Conservation (phyloP, 2,329 filamentous ascomycete genomes). For the Aureobasidium sp. region DNA sequence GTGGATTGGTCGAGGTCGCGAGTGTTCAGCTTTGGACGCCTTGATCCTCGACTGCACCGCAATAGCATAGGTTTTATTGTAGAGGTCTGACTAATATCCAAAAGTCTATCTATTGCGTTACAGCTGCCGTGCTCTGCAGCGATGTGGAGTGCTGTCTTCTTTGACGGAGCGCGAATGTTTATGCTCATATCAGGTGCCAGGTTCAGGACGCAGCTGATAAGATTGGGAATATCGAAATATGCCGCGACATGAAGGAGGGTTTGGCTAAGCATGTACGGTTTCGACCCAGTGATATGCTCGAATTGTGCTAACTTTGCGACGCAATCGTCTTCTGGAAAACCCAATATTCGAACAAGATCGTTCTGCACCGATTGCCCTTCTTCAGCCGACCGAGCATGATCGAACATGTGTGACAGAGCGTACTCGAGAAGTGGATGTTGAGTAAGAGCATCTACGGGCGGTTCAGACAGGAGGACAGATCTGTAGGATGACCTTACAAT, state of each 20-base stretch:
- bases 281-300: not conserved
- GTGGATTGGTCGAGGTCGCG: not conserved
- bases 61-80: not conserved
- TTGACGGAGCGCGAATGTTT: not conserved
- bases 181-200: not conserved
- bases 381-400: not conserved
- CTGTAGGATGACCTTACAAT: not conserved
- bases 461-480: not conserved
- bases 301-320: not conserved
- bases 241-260: not conserved
- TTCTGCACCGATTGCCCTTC: not conserved
- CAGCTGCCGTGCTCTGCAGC: not conserved
- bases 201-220: not conserved
- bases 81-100: not conserved
- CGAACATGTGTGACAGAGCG: not conserved
- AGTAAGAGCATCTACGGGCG: not conserved
- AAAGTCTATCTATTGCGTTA: not conserved
- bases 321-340: not conserved
- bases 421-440: not conserved
- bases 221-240: not conserved
- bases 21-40: not conserved
- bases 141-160: not conserved
- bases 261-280: no score
- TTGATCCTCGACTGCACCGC: not conserved
- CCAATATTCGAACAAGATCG: constrained; percentile 17